Percentiles rank a stretch among this genome's conserved stretches.
These are phyloP conservation scores for Sarocladium kiliense DNA, from an alignment of 2,329 filamentous ascomycete species.

Conservation along the genomic window DNA sequence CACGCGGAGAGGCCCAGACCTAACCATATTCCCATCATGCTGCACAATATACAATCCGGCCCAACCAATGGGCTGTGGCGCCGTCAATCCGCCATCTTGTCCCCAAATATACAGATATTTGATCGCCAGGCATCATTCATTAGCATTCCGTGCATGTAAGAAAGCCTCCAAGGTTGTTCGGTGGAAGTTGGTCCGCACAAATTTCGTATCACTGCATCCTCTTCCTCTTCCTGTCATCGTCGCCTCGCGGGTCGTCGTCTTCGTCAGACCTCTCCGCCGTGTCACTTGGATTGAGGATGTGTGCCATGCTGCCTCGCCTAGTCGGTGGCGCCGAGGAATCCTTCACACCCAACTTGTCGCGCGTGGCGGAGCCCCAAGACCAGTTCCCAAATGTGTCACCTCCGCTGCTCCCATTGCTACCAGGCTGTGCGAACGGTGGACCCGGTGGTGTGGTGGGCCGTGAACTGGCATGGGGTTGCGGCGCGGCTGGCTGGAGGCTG, in stretches of 20 bases:
- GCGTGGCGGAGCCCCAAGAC: conserved; percentile 48
- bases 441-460: conserved; percentile 50
- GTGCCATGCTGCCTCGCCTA: conserved; percentile 55
- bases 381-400: conserved; percentile 47
- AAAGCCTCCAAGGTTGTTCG: background rate
- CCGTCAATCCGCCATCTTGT: background rate
- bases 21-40: background rate
- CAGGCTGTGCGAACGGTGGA: conserved; percentile 34
- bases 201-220: conserved; percentile 40
- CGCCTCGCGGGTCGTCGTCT: conserved; percentile 48
- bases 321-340: conserved; percentile 54
- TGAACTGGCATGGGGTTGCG: conserved; percentile 37
- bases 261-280: conserved; percentile 51
- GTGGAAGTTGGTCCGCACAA: background rate
- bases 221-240: conserved; percentile 59
- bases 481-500: conserved; percentile 41
- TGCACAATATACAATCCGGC: background rate
- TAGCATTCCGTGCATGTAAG: background rate
- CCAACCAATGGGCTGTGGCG: background rate
- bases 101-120: background rate
- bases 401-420: conserved; percentile 31
- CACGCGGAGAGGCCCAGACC: background rate
- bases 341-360: conserved; percentile 43
- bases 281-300: conserved; percentile 57
- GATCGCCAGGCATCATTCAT: conserved; percentile 1